These are phyloP conservation scores for Arbutus unedo DNA, from an alignment of 148 eudicot genomes.

Conservation along the genomic window DNA sequence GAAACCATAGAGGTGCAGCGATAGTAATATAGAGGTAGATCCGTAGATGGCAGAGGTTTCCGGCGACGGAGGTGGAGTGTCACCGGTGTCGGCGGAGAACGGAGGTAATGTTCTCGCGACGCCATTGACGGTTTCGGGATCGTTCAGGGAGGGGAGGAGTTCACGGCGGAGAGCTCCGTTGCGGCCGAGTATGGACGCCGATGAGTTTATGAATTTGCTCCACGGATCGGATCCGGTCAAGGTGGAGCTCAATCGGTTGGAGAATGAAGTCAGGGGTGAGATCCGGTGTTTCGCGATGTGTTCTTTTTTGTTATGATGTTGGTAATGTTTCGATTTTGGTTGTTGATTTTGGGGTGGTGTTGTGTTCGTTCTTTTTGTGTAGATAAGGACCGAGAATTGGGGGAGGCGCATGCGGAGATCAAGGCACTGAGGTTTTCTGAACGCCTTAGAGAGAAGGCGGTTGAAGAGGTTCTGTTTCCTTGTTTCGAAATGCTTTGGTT, in stretches of 20 bases:
- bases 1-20: slow-evolving; percentile 4
- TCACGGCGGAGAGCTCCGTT: slow-evolving; percentile 56
- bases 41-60: slow-evolving; percentile 37
- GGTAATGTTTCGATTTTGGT: not conserved
- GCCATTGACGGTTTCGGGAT: slow-evolving; percentile 48
- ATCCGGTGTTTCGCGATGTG: slow-evolving; percentile 25
- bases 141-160: slow-evolving; percentile 58
- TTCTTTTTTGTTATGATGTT: slow-evolving; percentile 8
- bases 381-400: slow-evolving; percentile 73
- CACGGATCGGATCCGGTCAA: slow-evolving; percentile 99
- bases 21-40: slow-evolving; percentile 30
- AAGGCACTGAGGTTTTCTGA: slow-evolving; percentile 66
- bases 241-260: slow-evolving; percentile 87
- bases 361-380: slow-evolving; percentile 13
- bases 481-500: not conserved
- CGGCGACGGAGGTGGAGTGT: slow-evolving; percentile 30
- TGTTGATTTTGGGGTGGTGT: slow-evolving; percentile 5
- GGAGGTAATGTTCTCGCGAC: slow-evolving; percentile 34
- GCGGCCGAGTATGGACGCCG: slow-evolving; percentile 80
- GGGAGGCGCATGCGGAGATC: slow-evolving; percentile 68
- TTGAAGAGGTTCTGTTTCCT: slow-evolving; percentile 56
- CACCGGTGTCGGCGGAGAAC: slow-evolving; percentile 23
- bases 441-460: slow-evolving; percentile 68
- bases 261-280: slow-evolving; percentile 92
- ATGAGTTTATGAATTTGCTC: slow-evolving; percentile 73